Evolutionary conservation across 1,139 yeast species (phyloP), one percentile per base, ranked within the genome.

Genomic region (Magnusiomyces tetraspermus): DNA sequence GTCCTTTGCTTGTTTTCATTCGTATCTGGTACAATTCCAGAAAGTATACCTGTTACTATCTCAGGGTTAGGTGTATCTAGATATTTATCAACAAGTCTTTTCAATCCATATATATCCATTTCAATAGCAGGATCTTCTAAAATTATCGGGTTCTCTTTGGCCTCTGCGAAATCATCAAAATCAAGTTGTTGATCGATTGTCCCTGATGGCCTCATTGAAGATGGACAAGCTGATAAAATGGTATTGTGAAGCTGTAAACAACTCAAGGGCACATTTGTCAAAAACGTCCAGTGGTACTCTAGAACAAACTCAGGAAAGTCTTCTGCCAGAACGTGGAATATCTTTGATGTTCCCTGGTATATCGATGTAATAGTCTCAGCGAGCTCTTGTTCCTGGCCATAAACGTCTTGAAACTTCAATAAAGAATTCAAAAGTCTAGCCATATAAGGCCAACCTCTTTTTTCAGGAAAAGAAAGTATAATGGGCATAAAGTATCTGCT

Each of bases 401-500:
- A 76, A 41, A 67, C 68, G 4, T 76, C 72, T 60, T 76, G 69
- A 70, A 90, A 89, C 64, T 78, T 80, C 64, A 90, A 75, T 52
- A 88, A 70, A 17, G 83, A 82, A 21, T 80, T 75, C 53, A 92
- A 71, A 51, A 92, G 73, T 46, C 78, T 71, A 36, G 82, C 79
- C 54, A 83, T 76, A 48, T 77, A 76, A 21, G 74, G 68, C 78
- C 90, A 83, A 0, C 88, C 88, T 40, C 63, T 66, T 53, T 75
- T 74, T 2, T 78, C 75, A 0, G 81, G 78, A 36, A 83, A 67
- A 53, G 79, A 82, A 58, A 94, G 69, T 59, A 94, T 70, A 55
- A 77, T 77, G 21, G 97, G 97, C 68, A 94, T 74, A 64, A 89
- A 87, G 82, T 87, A 80, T 57, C 97, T 78, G 66, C 92, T 98